These are phyloP conservation scores for Leccinum disarticulatum DNA, from an alignment of 768 basidiomycete species.

Conservation along the genomic window DNA sequence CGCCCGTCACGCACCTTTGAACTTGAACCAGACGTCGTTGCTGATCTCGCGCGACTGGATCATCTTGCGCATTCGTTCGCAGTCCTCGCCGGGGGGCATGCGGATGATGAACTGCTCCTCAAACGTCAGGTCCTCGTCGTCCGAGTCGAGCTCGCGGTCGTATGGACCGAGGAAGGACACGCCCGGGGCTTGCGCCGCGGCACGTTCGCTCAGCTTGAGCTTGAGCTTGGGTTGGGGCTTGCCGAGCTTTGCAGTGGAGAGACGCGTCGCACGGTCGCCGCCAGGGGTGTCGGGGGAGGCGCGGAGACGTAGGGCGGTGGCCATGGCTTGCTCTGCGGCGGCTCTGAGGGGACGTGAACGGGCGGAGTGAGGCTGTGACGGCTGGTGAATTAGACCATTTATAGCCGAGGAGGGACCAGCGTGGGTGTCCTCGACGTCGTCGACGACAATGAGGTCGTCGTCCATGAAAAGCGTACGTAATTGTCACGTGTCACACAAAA, in stretches of 20 bases:
- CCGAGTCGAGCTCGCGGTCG: conserved; percentile 92
- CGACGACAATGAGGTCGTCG: conserved; percentile 62
- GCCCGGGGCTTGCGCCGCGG: conserved; percentile 76
- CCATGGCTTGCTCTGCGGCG: conserved; percentile 36
- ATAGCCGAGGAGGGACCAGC: conserved; percentile 37
- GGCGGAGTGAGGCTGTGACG: conserved; percentile 16
- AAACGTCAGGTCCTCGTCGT: conserved; percentile 91
- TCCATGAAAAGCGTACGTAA: conserved; percentile 37
- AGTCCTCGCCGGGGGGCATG: conserved; percentile 83
- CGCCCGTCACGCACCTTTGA: conserved; percentile 64
- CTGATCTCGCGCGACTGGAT: conserved; percentile 73
- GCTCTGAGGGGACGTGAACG: conserved; percentile 35
- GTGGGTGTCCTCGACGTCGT: conserved; percentile 50
- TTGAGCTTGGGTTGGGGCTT: conserved; percentile 74
- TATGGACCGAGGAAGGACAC: conserved; percentile 89
- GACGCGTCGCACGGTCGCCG: conserved; percentile 57
- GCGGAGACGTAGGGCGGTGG: conserved; percentile 34
- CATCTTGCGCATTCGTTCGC: conserved; percentile 78
- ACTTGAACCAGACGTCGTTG: conserved; percentile 96
- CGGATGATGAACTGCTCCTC: conserved; percentile 97
- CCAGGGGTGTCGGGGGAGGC: conserved; percentile 33
- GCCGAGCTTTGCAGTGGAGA: conserved; percentile 47
- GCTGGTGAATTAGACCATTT: conserved; percentile 25
- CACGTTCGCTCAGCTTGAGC: conserved; percentile 83
- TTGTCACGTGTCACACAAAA: conserved; percentile 11